phyloP scores from a whole-genome alignment of 352 stramenopile genomes.

The Phytophthora nicotianae region DNA sequence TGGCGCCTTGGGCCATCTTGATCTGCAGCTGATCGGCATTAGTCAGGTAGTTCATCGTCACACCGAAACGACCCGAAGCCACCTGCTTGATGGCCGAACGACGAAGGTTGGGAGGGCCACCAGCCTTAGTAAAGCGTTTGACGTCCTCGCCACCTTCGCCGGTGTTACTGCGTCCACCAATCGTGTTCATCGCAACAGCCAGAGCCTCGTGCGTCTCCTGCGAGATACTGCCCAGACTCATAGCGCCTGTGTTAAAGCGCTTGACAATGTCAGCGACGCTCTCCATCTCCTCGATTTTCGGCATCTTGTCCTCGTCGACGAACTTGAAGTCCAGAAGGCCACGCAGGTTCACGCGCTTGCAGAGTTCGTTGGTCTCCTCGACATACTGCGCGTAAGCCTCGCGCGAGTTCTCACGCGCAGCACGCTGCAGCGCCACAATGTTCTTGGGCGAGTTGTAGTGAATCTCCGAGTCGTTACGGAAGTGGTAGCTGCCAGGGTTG shows the following conservation, averaged over 20 bases:
- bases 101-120: slow-evolving; percentile 52
- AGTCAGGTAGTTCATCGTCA: slow-evolving; percentile 97
- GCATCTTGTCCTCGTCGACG: slow-evolving; percentile 87
- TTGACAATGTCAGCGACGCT: slow-evolving; percentile 94
- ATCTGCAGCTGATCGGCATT: slow-evolving; percentile 98
- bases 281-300: slow-evolving; percentile 93
- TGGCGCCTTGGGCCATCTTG: slow-evolving; percentile 98
- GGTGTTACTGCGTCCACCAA: slow-evolving; percentile 95
- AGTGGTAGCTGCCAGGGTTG: slow-evolving; percentile 96
- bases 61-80: slow-evolving; percentile 95
- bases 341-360: slow-evolving; percentile 92
- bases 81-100: slow-evolving; percentile 96
- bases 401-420: slow-evolving; percentile 91
- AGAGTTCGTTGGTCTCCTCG: slow-evolving; percentile 88
- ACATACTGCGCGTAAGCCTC: slow-evolving; percentile 94
- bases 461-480: slow-evolving; percentile 92
- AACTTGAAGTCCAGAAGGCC: slow-evolving; percentile 96
- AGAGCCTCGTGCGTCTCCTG: slow-evolving; percentile 96
- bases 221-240: slow-evolving; percentile 96
- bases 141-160: slow-evolving; percentile 96
- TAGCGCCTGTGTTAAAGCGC: slow-evolving; percentile 96
- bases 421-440: slow-evolving; percentile 95
- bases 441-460: slow-evolving; percentile 96
- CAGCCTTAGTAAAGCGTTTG: slow-evolving; percentile 61
- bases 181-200: slow-evolving; percentile 94